A percentile compares a stretch with the other conserved stretches of the same genome.
phyloP scores from a whole-genome alignment of 177 flowering plant species.

The Tripterygium wilfordii region DNA sequence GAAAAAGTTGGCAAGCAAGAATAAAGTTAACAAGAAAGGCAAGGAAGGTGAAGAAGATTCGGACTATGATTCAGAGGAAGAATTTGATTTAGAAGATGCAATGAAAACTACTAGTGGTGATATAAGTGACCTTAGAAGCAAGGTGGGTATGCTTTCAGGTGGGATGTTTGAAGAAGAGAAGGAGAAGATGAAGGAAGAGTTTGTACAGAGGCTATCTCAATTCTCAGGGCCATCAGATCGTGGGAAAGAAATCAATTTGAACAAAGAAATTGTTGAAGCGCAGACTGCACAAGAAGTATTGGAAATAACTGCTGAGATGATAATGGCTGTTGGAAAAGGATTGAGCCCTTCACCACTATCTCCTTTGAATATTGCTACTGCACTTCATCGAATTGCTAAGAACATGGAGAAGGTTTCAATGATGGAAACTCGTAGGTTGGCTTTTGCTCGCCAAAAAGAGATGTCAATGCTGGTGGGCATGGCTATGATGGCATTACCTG shows the following conservation, averaged over 20 bases:
- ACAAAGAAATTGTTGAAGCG: constrained; percentile 63
- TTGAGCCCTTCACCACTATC: constrained; percentile 88
- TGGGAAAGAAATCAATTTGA: constrained; percentile 70
- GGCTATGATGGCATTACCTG: constrained; percentile 81
- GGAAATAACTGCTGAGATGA: constrained; percentile 60
- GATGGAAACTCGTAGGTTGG: constrained; percentile 56
- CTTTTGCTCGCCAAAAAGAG: constrained; percentile 85
- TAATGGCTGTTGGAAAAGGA: constrained; percentile 84
- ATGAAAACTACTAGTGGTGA: constrained; percentile 9
- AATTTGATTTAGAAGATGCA: constrained; percentile 18
- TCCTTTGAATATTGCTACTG: constrained; percentile 88
- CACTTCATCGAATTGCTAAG: constrained; percentile 89
- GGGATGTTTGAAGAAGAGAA: constrained; percentile 69
- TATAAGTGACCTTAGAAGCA: constrained; percentile 21
- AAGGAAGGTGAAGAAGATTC: constrained; percentile 20
- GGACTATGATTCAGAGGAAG: constrained; percentile 28
- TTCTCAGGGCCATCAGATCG: constrained; percentile 81
- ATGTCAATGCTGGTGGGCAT: constrained; percentile 90
- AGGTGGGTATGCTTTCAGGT: constrained; percentile 49
- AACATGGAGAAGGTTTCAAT: constrained; percentile 94
- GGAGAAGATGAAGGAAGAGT: constrained; percentile 57
- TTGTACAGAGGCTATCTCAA: constrained; percentile 72
- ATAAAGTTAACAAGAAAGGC: constrained; percentile 15
- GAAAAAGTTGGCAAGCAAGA: constrained; percentile 20
- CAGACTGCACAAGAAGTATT: constrained; percentile 88